Conservation (phyloP, 2,329 filamentous ascomycete species). For the Pyrenophora graminea region DNA sequence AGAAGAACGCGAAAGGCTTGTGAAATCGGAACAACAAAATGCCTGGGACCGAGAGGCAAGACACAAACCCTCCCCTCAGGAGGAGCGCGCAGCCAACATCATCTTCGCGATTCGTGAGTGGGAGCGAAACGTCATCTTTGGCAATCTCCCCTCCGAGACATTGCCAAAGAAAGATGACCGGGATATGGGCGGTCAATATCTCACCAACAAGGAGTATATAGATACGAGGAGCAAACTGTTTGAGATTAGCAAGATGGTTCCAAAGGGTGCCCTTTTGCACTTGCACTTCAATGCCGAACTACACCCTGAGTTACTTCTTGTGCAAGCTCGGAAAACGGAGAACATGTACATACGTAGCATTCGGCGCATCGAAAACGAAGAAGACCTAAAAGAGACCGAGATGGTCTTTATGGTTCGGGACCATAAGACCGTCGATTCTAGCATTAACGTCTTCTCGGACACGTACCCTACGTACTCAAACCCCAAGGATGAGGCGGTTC, state of each 20-base stretch:
- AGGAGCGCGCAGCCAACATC: conserved; percentile 40
- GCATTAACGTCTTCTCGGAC: conserved; percentile 54
- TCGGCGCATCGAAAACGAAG: conserved; percentile 49
- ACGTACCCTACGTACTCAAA: conserved; percentile 50
- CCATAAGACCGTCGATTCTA: conserved; percentile 27
- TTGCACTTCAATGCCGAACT: conserved; percentile 80
- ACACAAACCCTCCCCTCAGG: conserved; percentile 17
- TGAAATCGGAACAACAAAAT: conserved; percentile 35
- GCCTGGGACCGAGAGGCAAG: conserved; percentile 46
- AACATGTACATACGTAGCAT: conserved; percentile 72
- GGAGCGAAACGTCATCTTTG: conserved; percentile 49
- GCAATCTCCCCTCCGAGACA: conserved; percentile 49
- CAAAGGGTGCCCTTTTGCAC: conserved; percentile 74
- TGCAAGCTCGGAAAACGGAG: conserved; percentile 56
- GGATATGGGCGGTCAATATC: conserved; percentile 55
- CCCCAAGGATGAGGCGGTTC: conserved; percentile 23
- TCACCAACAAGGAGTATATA: conserved; percentile 51
- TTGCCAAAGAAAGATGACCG: conserved; percentile 45
- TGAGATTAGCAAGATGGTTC: conserved; percentile 61
- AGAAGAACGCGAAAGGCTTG: conserved; percentile 27
- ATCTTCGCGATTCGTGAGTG: conserved; percentile 48
- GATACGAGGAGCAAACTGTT: conserved; percentile 61
- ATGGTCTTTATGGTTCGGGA: conserved; percentile 63
- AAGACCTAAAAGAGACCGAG: conserved; percentile 60
- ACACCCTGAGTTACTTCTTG: conserved; percentile 63